A percentile compares a stretch with the other conserved stretches of the same genome.
These are phyloP conservation scores for Trichoderma orchidacearum DNA, from an alignment of 495 filamentous ascomycete genomes.

Conservation along the genomic window DNA sequence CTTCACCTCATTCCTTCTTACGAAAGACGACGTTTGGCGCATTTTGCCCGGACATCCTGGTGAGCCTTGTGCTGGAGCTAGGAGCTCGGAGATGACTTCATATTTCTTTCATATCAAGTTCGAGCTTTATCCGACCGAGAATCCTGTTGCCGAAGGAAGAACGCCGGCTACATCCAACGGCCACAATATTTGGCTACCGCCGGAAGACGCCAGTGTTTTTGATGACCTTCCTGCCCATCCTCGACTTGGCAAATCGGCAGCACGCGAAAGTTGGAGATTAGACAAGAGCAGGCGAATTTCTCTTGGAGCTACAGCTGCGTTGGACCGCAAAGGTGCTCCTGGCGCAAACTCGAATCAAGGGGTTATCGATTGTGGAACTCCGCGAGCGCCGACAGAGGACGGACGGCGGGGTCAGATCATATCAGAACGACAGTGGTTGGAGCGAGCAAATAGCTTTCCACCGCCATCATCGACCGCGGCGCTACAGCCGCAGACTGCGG, in stretches of 20 bases:
- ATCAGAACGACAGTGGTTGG: conserved; percentile 17
- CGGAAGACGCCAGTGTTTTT: conserved; percentile 23
- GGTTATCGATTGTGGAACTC: conserved; percentile 31
- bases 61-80: background rate
- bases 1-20: background rate
- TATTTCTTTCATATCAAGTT: conserved; percentile 89
- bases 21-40: background rate
- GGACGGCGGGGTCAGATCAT: conserved; percentile 15
- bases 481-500: conserved; percentile 23
- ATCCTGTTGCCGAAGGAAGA: conserved; percentile 11
- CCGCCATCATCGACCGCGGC: conserved; percentile 16
- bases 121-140: conserved; percentile 55
- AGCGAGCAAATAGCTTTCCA: conserved; percentile 14
- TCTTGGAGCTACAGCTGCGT: background rate
- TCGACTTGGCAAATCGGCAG: conserved; percentile 4
- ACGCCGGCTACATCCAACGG: background rate
- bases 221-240: conserved; percentile 30
- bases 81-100: conserved; percentile 40
- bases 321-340: background rate
- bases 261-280: background rate
- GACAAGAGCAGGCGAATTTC: background rate
- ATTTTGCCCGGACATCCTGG: background rate
- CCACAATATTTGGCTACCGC: conserved; percentile 23
- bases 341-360: background rate
- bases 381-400: conserved; percentile 15